Conservation (phyloP, 371 early-diverging fungal genomes). For the Blakeslea trispora region DNA sequence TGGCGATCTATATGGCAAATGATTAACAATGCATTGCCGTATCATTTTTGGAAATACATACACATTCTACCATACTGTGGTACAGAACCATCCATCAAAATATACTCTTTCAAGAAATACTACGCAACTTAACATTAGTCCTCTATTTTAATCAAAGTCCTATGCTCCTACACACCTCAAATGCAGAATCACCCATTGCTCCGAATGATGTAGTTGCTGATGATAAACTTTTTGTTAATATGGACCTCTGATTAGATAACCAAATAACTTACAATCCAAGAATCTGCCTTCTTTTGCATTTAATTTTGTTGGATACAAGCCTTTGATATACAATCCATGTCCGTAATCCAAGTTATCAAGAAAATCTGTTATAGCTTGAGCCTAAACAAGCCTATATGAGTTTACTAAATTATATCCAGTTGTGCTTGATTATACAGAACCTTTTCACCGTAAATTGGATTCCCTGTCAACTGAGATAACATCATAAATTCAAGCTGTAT, state of each 20-base stretch:
- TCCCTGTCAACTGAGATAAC: conserved; percentile 71
- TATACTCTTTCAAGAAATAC: conserved; percentile 76
- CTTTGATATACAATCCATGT: conserved; percentile 53
- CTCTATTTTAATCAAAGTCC: neutral
- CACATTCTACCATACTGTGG: conserved; percentile 56
- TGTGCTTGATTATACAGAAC: conserved; percentile 38
- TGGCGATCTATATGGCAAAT: conserved; percentile 36
- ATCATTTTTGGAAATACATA: conserved; percentile 36
- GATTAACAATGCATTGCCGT: neutral
- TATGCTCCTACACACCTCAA: conserved; percentile 42
- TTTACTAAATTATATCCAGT: too few relatives aligned
- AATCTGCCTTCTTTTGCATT: conserved; percentile 40
- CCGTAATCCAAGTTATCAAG: conserved; percentile 41
- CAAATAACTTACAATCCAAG: conserved; percentile 29
- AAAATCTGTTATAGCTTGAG: conserved; percentile 49
- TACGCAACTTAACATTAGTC: conserved; percentile 23
- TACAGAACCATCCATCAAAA: conserved; percentile 54
- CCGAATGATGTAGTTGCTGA: conserved; percentile 44
- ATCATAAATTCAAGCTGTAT: conserved; percentile 86
- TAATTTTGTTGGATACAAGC: conserved; percentile 55
- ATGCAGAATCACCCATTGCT: conserved; percentile 57
- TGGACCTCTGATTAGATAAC: neutral
- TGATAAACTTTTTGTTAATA: neutral
- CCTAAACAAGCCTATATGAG: conserved; percentile 27
- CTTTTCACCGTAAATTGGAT: conserved; percentile 61